Base-by-base conservation (phyloP, 192 early-diverging fungal genomes). In the Backusella liffmaniae region DNA sequence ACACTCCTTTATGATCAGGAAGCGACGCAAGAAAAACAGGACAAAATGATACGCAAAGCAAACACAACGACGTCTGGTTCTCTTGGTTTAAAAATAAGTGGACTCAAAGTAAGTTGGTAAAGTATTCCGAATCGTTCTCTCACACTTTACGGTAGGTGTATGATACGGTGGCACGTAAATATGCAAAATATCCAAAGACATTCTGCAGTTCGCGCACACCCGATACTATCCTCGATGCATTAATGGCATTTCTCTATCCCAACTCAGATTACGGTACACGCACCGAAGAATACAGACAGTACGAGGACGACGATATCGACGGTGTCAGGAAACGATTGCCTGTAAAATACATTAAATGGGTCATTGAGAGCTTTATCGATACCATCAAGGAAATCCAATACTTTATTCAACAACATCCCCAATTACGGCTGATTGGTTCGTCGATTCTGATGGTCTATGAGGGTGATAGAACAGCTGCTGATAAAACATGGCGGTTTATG, bases 401-500 rank as follows among this genome's bases (percentile, higher is more conserved):
- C 9, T 88, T 84, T 16, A 70, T 97, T 4, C 67, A 87, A 70
- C 73, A 76, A 1, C 59, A 80, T 1, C 67, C 75, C 0, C 86
- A 91, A 12, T 67, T 92, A 3, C 85, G 92, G 41, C 84, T 98
- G 80, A 94, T 91, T 59, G 85, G 87, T 0, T 85, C 89, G 70
- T 96, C 95, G 18, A 59, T 96, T 13, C 83, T 98, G 36, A 80
- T 98, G 66, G 83, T 96, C 2, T 98, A 96, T 75, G 94, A 96
- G 66, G 93, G 89, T 0, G 89, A 90, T 76, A 78, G 71, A 10
- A 80, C 77, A 29, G 83, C 84, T 12, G 86, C 86, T 35, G 79
- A 87, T 65, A 76, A 86, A n/a, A 80, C 76, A n/a, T 72, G 90
- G 66, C 42, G 85, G n/a, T 46, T 53, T 5, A 73, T 80, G 76